Evolutionary conservation across 306 rosid genomes (phyloP).

Genomic region (Cicer chorassanicum): DNA sequence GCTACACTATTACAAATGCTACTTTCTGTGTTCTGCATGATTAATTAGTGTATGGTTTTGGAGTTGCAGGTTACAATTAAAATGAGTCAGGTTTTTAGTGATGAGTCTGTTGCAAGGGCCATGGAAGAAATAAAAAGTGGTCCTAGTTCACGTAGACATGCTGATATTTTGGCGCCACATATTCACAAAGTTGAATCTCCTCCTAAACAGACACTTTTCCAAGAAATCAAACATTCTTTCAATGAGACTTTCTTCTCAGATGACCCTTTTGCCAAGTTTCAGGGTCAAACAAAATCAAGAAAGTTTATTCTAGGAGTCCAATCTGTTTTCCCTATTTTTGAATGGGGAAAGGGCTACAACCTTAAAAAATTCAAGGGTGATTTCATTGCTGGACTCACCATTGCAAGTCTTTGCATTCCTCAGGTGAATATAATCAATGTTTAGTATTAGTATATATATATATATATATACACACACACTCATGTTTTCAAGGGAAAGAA

Average conservation of each 20-base stretch:
- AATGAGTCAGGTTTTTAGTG: conserved; percentile 47
- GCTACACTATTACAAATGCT: conserved; percentile 14
- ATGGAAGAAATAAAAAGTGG: conserved; percentile 44
- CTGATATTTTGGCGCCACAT: conserved; percentile 31
- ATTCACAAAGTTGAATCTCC: conserved; percentile 50
- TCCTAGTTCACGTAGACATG: conserved; percentile 39
- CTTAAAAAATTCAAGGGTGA: conserved; percentile 62
- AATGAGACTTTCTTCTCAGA: conserved; percentile 58
- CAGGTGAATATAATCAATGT: conserved; percentile 50
- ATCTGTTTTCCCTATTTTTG: conserved; percentile 63
- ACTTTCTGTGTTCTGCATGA: background rate
- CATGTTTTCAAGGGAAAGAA: no score
- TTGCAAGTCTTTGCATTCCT: conserved; percentile 86
- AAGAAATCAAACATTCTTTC: conserved; percentile 44
- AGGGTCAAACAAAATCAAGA: conserved; percentile 42
- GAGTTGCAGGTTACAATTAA: conserved; percentile 13
- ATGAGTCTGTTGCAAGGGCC: conserved; percentile 8
- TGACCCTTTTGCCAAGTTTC: conserved; percentile 57
- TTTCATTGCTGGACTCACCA: conserved; percentile 66
- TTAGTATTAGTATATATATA: no score
- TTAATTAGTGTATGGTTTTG: background rate
- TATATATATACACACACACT: no score
- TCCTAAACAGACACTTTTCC: conserved; percentile 49
- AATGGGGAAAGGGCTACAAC: conserved; percentile 60
- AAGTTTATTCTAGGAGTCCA: conserved; percentile 54